A percentile compares a stretch with the other conserved stretches of the same genome.
These are phyloP conservation scores for Aspergillus felis DNA, from an alignment of 2,329 filamentous ascomycete species.

Conservation along the genomic window DNA sequence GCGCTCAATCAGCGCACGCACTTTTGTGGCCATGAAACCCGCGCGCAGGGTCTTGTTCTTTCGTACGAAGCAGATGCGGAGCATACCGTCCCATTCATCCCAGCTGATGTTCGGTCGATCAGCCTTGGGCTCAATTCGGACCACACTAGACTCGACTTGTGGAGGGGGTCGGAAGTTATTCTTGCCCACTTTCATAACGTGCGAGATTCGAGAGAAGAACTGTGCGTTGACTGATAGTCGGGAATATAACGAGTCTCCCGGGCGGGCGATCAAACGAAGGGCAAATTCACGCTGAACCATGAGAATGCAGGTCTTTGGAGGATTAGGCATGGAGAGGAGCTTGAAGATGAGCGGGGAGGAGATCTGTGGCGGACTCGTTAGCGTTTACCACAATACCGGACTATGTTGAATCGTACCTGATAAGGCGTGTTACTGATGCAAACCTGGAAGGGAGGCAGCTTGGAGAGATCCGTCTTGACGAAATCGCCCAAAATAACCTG, in stretches of 20 bases:
- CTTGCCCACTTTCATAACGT: slow-evolving; percentile 87
- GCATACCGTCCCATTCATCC: slow-evolving; percentile 89
- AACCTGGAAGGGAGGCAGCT: slow-evolving; percentile 71
- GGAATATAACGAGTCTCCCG: slow-evolving; percentile 84
- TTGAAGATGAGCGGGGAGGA: slow-evolving; percentile 90
- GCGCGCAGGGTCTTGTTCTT: slow-evolving; percentile 86
- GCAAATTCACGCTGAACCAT: slow-evolving; percentile 93
- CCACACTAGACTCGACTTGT: slow-evolving; percentile 85
- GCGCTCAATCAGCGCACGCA: slow-evolving; percentile 26
- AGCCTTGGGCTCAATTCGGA: slow-evolving; percentile 81
- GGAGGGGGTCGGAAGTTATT: slow-evolving; percentile 97
- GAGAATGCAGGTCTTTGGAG: slow-evolving; percentile 79
- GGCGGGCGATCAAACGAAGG: slow-evolving; percentile 79
- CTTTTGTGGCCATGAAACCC: slow-evolving; percentile 68
- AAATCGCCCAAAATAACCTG: slow-evolving; percentile 89
- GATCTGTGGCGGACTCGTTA: slow-evolving; percentile 52
- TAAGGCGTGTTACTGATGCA: slow-evolving; percentile 77
- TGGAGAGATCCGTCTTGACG: slow-evolving; percentile 67
- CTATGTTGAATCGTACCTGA: slow-evolving; percentile 44
- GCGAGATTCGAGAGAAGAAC: slow-evolving; percentile 72
- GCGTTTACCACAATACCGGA: background rate
- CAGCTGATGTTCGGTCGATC: slow-evolving; percentile 85
- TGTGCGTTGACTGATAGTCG: slow-evolving; percentile 90
- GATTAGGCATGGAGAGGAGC: slow-evolving; percentile 74
- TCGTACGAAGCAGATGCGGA: slow-evolving; percentile 76